Conservation (phyloP, 495 filamentous ascomycete species). For the Aspergillus heteromorphus region DNA sequence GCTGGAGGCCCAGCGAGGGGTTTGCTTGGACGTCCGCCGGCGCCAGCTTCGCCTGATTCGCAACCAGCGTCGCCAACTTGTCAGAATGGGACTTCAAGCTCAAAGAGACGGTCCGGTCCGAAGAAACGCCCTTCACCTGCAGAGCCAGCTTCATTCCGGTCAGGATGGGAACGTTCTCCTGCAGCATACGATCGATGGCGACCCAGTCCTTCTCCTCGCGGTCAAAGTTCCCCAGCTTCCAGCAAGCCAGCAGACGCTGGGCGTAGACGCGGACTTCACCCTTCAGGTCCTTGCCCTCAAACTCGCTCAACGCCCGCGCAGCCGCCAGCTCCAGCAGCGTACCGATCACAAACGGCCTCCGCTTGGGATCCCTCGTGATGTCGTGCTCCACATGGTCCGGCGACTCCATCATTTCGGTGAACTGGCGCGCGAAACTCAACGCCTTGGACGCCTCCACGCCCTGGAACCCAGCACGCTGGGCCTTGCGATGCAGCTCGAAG, state of each 20-base stretch:
- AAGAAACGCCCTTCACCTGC: conserved; percentile 16
- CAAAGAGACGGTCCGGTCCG: conserved; percentile 7
- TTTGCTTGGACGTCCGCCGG: conserved; percentile 14
- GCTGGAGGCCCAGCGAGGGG: conserved; percentile 15
- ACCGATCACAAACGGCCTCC: conserved; percentile 37
- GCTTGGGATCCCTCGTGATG: conserved; percentile 24
- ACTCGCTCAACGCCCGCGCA: conserved; percentile 27
- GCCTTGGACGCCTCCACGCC: conserved; percentile 28
- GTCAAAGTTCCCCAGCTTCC: conserved; percentile 20
- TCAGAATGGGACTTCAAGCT: conserved; percentile 17
- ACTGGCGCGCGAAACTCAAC: conserved; percentile 40
- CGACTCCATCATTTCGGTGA: conserved; percentile 48
- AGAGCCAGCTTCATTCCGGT: conserved; percentile 27
- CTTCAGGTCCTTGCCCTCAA: conserved; percentile 24
- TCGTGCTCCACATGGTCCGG: conserved; percentile 30
- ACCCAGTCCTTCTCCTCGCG: conserved; percentile 9
- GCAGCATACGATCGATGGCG: conserved; percentile 17
- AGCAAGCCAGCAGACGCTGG: conserved; percentile 28
- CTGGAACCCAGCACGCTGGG: conserved; percentile 38
- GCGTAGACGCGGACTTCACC: conserved; percentile 34
- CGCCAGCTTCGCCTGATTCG: conserved; percentile 16
- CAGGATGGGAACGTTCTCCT: conserved; percentile 26
- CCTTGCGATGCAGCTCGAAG: conserved; percentile 44
- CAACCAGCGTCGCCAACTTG: conserved; percentile 16
- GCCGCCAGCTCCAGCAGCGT: conserved; percentile 42